Evolutionary conservation across 2,329 filamentous ascomycete species (phyloP), one percentile per base, ranked within the genome.

Genomic region (Diplodia corticola): DNA sequence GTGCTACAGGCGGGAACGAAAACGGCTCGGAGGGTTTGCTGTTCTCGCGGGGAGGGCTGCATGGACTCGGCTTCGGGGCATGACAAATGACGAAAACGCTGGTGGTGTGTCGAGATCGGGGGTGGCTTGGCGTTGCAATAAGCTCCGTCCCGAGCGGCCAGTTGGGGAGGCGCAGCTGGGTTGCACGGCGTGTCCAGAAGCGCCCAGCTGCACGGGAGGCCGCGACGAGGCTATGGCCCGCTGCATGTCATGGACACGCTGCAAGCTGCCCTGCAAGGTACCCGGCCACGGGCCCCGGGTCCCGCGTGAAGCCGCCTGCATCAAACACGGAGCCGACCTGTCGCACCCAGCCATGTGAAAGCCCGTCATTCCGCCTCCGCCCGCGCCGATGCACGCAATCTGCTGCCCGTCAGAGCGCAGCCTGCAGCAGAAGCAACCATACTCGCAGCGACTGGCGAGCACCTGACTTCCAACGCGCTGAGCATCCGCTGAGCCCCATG

Each of bases 191-290:
- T 49, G 24, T n/a, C 40, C 17, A 20, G 40, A 65, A 49, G 63
- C 63, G 50, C 51, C 49, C 63, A 65, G 63, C 63, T 65, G 63
- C 63, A 65, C 50, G 63, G 50, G 50, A 57, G 33, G 51, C 51
- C 22, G 51, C 35, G 51, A 57, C 24, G 61, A 64, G 63, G 30
- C 26, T 30, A 55, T 64, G 60, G 33, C 46, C 48, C 60, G 60
- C 60, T 63, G 61, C 61, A 64, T 64, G 50, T 64, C 61, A 64
- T 64, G 33, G 28, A 37, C 30, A 35, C 15, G 24, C 51, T 20
- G 37, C 37, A 46, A 26, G 61, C 48, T 26, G 40, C 24, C 35
- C 63, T 65, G 63, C 51, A 57, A 65, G 63, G 63, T 65, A 65
- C 63, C 63, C 63, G 61, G 61, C 57, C 60, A 44, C 50, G 20